Evolutionary conservation across 768 basidiomycete species (phyloP).

Genomic region (Podaxis mareebaensis): DNA sequence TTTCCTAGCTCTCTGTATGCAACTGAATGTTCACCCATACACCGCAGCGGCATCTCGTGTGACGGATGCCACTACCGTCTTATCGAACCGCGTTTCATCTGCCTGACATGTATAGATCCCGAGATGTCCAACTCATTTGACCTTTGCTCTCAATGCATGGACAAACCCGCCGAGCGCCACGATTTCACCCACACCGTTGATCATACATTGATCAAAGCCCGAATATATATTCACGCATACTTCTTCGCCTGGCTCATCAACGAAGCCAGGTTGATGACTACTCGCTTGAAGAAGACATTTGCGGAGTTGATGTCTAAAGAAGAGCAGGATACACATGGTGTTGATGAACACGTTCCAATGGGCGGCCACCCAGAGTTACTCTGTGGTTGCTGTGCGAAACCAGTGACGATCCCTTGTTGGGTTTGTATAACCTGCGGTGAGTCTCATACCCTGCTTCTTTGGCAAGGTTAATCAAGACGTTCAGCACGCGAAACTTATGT

Average conservation of each 20-base stretch:
- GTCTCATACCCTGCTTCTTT: not conserved
- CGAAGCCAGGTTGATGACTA: not conserved
- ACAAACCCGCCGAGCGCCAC: conserved; percentile 1
- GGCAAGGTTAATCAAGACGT: not conserved
- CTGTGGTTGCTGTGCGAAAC: conserved; percentile 14
- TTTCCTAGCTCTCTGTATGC: not conserved
- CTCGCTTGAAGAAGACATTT: conserved; percentile 9
- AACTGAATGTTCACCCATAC: not conserved
- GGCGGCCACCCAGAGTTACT: not conserved
- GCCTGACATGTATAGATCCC: conserved; percentile 34
- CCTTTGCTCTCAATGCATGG: conserved; percentile 10
- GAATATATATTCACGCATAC: conserved; percentile 1
- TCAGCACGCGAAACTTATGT: conserved; percentile 11
- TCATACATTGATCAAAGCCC: conserved; percentile 14
- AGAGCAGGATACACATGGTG: not conserved
- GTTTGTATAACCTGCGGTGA: conserved; percentile 17
- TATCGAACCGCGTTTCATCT: conserved; percentile 31
- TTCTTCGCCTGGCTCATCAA: conserved; percentile 5
- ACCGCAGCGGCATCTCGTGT: conserved; percentile 29
- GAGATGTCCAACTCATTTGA: conserved; percentile 26
- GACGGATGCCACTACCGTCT: conserved; percentile 34
- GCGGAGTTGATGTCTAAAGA: not conserved
- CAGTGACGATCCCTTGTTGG: conserved; percentile 11
- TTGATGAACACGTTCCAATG: not conserved
- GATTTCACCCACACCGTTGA: conserved; percentile 6